phyloP scores from a whole-genome alignment of 345 rosid genomes.

The Eucalyptus curtisii region DNA sequence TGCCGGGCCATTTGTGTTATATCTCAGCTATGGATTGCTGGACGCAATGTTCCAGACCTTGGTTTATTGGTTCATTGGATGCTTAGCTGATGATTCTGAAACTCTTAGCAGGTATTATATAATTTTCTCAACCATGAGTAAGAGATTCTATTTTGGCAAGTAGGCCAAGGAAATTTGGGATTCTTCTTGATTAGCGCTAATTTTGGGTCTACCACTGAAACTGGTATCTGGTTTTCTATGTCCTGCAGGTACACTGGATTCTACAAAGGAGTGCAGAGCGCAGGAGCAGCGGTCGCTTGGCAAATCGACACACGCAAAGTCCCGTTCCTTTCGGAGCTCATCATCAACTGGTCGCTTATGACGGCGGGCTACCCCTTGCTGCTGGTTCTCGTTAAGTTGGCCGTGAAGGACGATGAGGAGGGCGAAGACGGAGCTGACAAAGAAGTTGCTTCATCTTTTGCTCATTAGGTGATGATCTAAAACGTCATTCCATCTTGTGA shows the following conservation, averaged over 20 bases:
- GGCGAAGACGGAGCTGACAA: neutral
- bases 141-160: neutral
- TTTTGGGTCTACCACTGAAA: neutral
- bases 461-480: neutral
- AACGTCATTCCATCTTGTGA: neutral
- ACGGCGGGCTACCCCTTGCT: constrained; percentile 63
- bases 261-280: constrained; percentile 91
- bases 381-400: constrained; percentile 42
- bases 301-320: constrained; percentile 71
- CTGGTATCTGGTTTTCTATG: neutral
- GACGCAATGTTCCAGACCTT: constrained; percentile 82
- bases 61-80: constrained; percentile 90
- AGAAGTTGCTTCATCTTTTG: neutral
- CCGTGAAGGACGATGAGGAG: constrained; percentile 39
- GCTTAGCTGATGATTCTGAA: constrained; percentile 75
- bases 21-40: constrained; percentile 64
- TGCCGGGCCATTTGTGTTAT: constrained; percentile 63
- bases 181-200: neutral
- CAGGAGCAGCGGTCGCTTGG: constrained; percentile 94
- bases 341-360: constrained; percentile 73
- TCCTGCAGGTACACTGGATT: constrained; percentile 63
- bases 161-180: neutral
- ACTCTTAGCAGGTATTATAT: constrained; percentile 57
- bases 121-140: neutral
- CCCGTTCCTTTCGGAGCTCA: constrained; percentile 40